These are phyloP conservation scores for Microdochium nivale DNA, from an alignment of 2,329 filamentous ascomycete species.

Conservation along the genomic window DNA sequence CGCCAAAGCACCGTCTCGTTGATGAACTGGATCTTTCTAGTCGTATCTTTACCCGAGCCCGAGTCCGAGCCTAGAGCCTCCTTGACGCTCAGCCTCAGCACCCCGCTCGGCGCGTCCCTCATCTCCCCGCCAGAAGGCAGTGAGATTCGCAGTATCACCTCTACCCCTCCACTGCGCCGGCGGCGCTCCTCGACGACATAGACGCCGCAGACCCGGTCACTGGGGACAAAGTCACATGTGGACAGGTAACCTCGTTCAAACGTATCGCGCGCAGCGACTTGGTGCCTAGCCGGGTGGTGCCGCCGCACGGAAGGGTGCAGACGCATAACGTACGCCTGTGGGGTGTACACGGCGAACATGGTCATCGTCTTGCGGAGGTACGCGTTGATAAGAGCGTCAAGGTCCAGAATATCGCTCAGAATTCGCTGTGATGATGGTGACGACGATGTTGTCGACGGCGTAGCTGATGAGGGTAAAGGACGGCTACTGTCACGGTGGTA, in stretches of 20 bases:
- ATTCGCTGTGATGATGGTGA: not conserved
- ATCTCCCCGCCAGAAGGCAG: conserved; percentile 13
- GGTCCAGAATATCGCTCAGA: not conserved
- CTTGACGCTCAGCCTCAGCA: conserved; percentile 24
- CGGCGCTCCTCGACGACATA: conserved; percentile 10
- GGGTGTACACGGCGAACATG: conserved; percentile 11
- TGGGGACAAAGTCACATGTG: conserved; percentile 8
- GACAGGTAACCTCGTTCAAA: conserved; percentile 8
- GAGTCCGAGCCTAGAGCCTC: conserved; percentile 27
- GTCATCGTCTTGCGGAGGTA: conserved; percentile 13
- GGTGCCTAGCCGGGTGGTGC: not conserved
- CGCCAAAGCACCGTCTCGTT: conserved; percentile 29
- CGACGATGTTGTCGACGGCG: not conserved
- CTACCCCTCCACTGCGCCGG: not conserved
- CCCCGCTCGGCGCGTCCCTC: conserved; percentile 3
- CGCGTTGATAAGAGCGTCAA: conserved; percentile 6
- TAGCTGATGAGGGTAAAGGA: not conserved
- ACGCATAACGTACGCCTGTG: conserved; percentile 13
- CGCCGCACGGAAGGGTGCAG: conserved; percentile 3
- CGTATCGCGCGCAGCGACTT: conserved; percentile 3
- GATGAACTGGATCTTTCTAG: conserved; percentile 28
- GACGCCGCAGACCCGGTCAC: conserved; percentile 16
- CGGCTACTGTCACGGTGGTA: not conserved
- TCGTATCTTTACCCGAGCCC: no score
- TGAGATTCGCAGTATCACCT: conserved; percentile 9